Evolutionary conservation across 805 yeast species (phyloP).

Genomic region (Lipomyces lipofer): DNA sequence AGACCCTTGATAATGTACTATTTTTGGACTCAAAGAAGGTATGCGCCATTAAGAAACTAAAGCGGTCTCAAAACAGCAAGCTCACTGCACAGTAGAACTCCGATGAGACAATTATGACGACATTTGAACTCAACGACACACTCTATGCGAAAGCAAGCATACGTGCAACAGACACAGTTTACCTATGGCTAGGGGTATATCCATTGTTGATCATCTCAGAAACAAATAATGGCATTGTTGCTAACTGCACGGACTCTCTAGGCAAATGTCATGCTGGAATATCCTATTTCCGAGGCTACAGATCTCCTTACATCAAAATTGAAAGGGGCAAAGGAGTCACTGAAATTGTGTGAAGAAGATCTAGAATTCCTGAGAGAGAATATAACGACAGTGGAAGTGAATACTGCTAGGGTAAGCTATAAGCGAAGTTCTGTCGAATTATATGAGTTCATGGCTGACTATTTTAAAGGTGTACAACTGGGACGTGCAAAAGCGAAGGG

Average conservation of each 20-base stretch:
- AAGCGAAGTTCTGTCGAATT: no score
- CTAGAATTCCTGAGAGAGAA: conserved; percentile 81
- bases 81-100: conserved; percentile 34
- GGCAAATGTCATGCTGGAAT: conserved; percentile 96
- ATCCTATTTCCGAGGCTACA: conserved; percentile 85
- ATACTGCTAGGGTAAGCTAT: conserved; percentile 67
- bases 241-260: background rate
- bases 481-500: conserved; percentile 41
- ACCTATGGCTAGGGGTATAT: conserved; percentile 81
- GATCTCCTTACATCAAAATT: conserved; percentile 65
- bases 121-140: conserved; percentile 91
- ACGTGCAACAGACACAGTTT: conserved; percentile 64
- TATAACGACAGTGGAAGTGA: conserved; percentile 96
- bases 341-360: conserved; percentile 72
- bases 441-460: no score
- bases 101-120: conserved; percentile 57
- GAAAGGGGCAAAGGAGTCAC: conserved; percentile 58
- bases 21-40: conserved; percentile 53
- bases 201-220: background rate
- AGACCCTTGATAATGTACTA: conserved; percentile 73
- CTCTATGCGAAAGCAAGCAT: conserved; percentile 80
- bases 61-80: no score
- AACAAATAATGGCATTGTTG: background rate
- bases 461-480: conserved; percentile 38
- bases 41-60: no score